Evolutionary conservation across 106 monocot genomes (phyloP).

Genomic region (Dactylorhiza incarnata): DNA sequence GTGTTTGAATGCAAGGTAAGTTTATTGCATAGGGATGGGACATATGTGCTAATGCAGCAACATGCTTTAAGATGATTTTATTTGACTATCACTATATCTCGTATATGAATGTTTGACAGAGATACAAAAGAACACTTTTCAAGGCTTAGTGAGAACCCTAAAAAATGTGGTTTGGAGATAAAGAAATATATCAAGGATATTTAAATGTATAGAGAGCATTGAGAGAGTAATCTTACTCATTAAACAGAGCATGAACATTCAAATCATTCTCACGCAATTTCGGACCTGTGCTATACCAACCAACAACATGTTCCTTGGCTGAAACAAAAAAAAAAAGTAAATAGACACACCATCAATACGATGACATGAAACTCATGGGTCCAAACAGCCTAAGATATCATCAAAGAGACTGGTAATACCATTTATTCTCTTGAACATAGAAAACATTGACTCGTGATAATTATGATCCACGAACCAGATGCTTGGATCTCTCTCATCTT

Average conservation of each 20-base stretch:
- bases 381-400: not conserved
- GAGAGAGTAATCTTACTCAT: slow-evolving; percentile 46
- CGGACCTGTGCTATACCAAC: slow-evolving; percentile 99
- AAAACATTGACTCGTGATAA: slow-evolving; percentile 96
- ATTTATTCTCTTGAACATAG: slow-evolving; percentile 98
- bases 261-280: slow-evolving; percentile 96
- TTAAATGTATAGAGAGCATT: not conserved
- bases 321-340: slow-evolving; percentile 15
- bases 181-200: not conserved
- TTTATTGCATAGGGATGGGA: not conserved
- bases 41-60: not conserved
- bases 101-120: not conserved
- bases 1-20: not conserved
- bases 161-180: not conserved
- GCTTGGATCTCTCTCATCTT: slow-evolving; percentile 94
- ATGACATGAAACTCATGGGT: not conserved
- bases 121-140: not conserved
- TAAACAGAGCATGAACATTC: slow-evolving; percentile 86
- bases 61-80: not conserved
- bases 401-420: slow-evolving; percentile 28
- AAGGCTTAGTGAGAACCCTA: not conserved
- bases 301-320: slow-evolving; percentile 99
- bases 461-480: slow-evolving; percentile 99
- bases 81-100: not conserved
- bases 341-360: not conserved